These are phyloP conservation scores for Sedum album DNA, from an alignment of 164 flowering plant genomes.

Conservation along the genomic window DNA sequence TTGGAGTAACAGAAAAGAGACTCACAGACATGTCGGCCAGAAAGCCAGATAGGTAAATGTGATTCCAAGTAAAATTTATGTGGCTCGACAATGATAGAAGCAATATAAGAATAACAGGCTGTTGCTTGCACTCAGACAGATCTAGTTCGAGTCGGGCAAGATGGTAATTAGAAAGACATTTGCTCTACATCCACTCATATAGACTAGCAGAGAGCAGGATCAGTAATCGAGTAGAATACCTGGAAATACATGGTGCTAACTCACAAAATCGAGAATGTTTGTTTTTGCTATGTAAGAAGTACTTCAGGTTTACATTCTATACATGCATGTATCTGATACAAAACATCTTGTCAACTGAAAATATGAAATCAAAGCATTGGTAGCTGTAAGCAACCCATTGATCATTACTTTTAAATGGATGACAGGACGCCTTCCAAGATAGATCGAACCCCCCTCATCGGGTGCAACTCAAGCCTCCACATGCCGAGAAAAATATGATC, in stretches of 20 bases:
- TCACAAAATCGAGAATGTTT: neutral
- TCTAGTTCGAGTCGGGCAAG: too few relatives aligned
- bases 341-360: neutral
- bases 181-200: too few relatives aligned
- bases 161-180: too few relatives aligned
- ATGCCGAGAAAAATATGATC: too few relatives aligned
- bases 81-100: too few relatives aligned
- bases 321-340: neutral
- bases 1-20: too few relatives aligned
- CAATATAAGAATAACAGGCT: too few relatives aligned
- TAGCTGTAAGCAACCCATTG: neutral
- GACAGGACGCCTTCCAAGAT: neutral
- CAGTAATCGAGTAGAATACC: neutral
- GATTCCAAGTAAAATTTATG: too few relatives aligned
- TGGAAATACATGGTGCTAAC: neutral
- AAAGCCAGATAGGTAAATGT: too few relatives aligned
- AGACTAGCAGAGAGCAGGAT: too few relatives aligned
- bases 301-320: neutral
- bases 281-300: neutral
- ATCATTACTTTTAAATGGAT: neutral
- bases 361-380: neutral
- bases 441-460: neutral
- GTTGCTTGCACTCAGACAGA: too few relatives aligned
- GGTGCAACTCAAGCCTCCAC: constrained; percentile 8
- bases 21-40: too few relatives aligned